These are phyloP conservation scores for Paraglomus occultum DNA, from an alignment of 192 early-diverging fungal species.

Conservation along the genomic window DNA sequence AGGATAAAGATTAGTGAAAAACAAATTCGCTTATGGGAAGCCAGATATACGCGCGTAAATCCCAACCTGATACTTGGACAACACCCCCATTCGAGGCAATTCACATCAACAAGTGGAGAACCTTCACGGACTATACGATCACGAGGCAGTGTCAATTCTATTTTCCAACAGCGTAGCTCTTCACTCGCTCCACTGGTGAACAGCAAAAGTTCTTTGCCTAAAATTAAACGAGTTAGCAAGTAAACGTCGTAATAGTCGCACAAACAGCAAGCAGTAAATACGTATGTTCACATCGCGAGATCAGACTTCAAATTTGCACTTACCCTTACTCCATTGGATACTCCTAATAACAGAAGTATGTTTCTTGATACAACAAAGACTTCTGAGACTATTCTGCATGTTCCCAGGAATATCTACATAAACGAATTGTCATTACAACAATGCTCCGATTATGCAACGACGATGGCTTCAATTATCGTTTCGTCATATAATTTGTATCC, in stretches of 20 bases:
- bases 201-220: constrained; percentile 40
- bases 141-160: constrained; percentile 30
- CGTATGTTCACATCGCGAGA: background rate
- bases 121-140: constrained; percentile 15
- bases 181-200: constrained; percentile 64
- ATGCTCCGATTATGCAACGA: too few relatives aligned
- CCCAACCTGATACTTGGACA: constrained; percentile 46
- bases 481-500: too few relatives aligned
- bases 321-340: constrained; percentile 40
- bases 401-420: constrained; percentile 28
- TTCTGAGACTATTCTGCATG: constrained; percentile 14
- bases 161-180: constrained; percentile 65
- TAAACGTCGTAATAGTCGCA: background rate
- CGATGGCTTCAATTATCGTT: too few relatives aligned
- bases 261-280: background rate
- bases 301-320: background rate
- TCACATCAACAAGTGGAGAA: constrained; percentile 29
- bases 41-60: background rate
- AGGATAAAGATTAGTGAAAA: background rate
- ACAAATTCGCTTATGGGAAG: background rate
- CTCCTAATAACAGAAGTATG: constrained; percentile 56
- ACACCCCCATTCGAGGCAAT: constrained; percentile 46
- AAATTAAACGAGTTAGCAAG: constrained; percentile 1
- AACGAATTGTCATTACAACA: background rate
- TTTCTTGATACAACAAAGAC: constrained; percentile 38